These are phyloP conservation scores for Peronospora farinosa DNA, from an alignment of 352 stramenopile genomes.

Conservation along the genomic window DNA sequence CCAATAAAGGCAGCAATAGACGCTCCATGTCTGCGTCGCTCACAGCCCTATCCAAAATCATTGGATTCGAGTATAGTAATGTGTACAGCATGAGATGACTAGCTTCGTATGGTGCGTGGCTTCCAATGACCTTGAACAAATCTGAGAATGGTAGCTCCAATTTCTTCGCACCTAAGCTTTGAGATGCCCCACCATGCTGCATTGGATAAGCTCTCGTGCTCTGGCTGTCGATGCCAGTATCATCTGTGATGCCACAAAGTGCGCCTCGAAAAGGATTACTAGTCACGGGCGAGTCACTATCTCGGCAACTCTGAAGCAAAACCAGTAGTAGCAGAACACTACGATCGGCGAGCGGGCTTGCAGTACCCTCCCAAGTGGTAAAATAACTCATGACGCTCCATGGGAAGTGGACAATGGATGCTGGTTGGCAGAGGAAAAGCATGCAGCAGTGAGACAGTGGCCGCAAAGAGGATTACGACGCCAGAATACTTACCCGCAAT, in stretches of 20 bases:
- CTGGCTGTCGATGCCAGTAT: conserved; percentile 25
- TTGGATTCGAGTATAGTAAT: conserved; percentile 55
- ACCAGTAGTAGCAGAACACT: conserved; percentile 62
- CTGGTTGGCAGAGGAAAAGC: conserved; percentile 17
- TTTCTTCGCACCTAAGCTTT: conserved; percentile 16
- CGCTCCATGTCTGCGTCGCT: conserved; percentile 38
- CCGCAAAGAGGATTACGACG: neutral
- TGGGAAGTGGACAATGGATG: conserved; percentile 58
- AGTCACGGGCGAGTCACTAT: conserved; percentile 32
- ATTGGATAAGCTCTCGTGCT: conserved; percentile 15
- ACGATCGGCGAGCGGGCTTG: conserved; percentile 58
- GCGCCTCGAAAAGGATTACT: conserved; percentile 65
- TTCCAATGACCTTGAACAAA: conserved; percentile 46
- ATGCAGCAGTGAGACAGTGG: conserved; percentile 3
- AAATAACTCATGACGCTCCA: conserved; percentile 67
- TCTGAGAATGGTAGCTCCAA: conserved; percentile 40
- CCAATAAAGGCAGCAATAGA: conserved; percentile 57
- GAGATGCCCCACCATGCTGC: conserved; percentile 7
- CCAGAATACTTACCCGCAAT: conserved; percentile 42
- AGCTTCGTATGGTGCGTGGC: conserved; percentile 53
- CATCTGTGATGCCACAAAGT: conserved; percentile 35
- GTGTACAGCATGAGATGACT: conserved; percentile 73
- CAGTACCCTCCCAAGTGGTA: conserved; percentile 39
- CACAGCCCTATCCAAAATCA: conserved; percentile 46
- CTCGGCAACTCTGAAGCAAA: conserved; percentile 61